phyloP scores from a whole-genome alignment of 2,329 filamentous ascomycete species.

The Cladosporium phlei region DNA sequence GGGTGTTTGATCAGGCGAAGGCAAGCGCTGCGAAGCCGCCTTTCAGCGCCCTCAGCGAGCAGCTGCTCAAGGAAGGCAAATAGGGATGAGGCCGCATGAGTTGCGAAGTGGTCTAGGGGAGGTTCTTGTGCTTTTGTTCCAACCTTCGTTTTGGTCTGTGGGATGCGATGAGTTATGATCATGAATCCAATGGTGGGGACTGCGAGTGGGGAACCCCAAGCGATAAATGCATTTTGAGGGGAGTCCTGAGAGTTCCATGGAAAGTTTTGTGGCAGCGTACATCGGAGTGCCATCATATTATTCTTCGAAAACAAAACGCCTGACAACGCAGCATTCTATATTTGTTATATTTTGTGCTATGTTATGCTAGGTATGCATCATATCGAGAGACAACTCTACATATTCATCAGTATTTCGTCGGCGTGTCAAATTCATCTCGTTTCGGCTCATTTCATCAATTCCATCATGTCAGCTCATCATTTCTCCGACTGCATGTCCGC shows the following conservation, averaged over 20 bases:
- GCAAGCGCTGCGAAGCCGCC: conserved; percentile 34
- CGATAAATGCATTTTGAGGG: conserved; percentile 2
- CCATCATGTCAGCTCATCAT: too few relatives aligned
- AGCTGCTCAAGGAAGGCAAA: conserved; percentile 16
- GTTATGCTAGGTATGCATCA: too few relatives aligned
- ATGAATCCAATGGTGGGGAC: background rate
- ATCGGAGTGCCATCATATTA: too few relatives aligned
- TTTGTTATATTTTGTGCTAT: too few relatives aligned
- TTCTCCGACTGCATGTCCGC: conserved; percentile 21
- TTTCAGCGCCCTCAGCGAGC: conserved; percentile 24
- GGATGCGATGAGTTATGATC: conserved; percentile 6
- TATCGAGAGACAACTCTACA: too few relatives aligned
- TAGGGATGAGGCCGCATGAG: conserved; percentile 11
- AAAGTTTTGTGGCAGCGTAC: too few relatives aligned
- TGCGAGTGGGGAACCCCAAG: background rate
- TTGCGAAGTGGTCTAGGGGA: background rate
- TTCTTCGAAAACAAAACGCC: too few relatives aligned
- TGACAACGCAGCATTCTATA: too few relatives aligned
- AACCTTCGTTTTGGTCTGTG: background rate
- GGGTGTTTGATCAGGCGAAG: conserved; percentile 60
- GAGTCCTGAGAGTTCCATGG: background rate
- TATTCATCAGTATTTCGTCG: too few relatives aligned
- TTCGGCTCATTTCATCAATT: too few relatives aligned
- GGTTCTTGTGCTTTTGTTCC: background rate
- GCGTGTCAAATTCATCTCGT: too few relatives aligned